These are phyloP conservation scores for Urochloa ruziziensis DNA, from an alignment of 176 grass and related monocot species.

Conservation along the genomic window DNA sequence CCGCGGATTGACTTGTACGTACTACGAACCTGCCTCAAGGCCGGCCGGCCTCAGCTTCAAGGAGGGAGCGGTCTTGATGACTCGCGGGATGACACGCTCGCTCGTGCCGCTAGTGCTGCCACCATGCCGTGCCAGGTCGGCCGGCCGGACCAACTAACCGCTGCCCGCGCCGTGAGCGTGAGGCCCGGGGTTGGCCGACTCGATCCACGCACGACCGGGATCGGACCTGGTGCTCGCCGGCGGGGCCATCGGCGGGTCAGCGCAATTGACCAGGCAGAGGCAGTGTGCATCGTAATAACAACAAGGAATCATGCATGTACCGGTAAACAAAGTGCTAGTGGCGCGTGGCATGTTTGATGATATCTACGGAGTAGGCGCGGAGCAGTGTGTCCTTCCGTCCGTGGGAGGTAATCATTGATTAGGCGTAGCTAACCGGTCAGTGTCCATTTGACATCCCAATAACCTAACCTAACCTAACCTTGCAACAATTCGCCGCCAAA, in stretches of 20 bases:
- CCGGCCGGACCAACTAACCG: background rate
- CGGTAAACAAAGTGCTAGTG: background rate
- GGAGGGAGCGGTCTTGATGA: too few species aligned
- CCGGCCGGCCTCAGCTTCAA: too few species aligned
- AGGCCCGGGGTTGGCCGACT: background rate
- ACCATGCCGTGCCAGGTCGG: background rate
- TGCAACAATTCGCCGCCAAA: background rate
- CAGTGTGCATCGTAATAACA: too few species aligned
- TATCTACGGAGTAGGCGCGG: slow-evolving; percentile 19
- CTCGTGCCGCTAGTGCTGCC: background rate
- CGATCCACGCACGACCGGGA: background rate
- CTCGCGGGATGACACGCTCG: background rate
- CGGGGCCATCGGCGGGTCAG: too few species aligned
- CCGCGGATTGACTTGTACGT: background rate
- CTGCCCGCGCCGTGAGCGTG: background rate
- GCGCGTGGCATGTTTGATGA: slow-evolving; percentile 19
- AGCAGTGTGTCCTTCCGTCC: background rate
- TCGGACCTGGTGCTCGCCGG: background rate
- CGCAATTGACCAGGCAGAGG: too few species aligned
- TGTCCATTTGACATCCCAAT: background rate
- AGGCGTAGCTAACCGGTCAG: background rate
- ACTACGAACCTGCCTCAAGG: background rate
- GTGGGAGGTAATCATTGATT: slow-evolving; percentile 17
- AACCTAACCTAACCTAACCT: background rate
- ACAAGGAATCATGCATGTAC: background rate